phyloP scores from a whole-genome alignment of 148 eudicot species.

The Bassia scoparia region DNA sequence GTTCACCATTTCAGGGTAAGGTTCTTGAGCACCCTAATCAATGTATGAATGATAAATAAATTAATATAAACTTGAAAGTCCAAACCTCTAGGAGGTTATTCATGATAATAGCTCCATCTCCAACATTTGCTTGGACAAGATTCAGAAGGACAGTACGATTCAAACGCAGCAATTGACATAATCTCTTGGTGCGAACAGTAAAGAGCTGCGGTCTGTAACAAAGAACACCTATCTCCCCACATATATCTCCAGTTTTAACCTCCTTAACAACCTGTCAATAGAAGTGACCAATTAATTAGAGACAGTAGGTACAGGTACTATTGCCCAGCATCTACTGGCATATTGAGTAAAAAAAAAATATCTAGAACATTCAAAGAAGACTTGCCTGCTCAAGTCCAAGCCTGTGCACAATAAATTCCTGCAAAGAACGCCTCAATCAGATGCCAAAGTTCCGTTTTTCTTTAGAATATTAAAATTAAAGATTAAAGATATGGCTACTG shows the following conservation, averaged over 20 bases:
- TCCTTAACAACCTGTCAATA: conserved; percentile 47
- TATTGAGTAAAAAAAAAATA: background rate
- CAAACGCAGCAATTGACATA: conserved; percentile 65
- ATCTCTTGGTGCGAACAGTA: conserved; percentile 69
- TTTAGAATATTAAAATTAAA: background rate
- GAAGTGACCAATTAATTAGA: conserved; percentile 14
- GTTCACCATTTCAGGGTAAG: background rate
- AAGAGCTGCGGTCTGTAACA: conserved; percentile 75
- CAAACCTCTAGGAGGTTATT: conserved; percentile 74
- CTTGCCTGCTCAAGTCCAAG: conserved; percentile 61
- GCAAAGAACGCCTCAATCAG: conserved; percentile 28
- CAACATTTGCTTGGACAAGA: conserved; percentile 70
- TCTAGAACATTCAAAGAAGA: conserved; percentile 9
- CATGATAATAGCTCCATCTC: conserved; percentile 77
- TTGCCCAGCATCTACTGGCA: background rate
- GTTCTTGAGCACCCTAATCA: background rate
- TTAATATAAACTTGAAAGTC: background rate
- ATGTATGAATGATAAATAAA: background rate
- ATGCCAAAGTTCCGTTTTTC: conserved; percentile 13
- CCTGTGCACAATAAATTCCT: conserved; percentile 53
- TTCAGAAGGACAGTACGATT: conserved; percentile 61
- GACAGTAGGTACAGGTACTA: background rate
- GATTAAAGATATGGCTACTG: background rate
- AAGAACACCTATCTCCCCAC: conserved; percentile 79
- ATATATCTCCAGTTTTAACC: conserved; percentile 56